phyloP scores from a whole-genome alignment of 2,329 filamentous ascomycete genomes.

The Domatiomyces catenatus region DNA sequence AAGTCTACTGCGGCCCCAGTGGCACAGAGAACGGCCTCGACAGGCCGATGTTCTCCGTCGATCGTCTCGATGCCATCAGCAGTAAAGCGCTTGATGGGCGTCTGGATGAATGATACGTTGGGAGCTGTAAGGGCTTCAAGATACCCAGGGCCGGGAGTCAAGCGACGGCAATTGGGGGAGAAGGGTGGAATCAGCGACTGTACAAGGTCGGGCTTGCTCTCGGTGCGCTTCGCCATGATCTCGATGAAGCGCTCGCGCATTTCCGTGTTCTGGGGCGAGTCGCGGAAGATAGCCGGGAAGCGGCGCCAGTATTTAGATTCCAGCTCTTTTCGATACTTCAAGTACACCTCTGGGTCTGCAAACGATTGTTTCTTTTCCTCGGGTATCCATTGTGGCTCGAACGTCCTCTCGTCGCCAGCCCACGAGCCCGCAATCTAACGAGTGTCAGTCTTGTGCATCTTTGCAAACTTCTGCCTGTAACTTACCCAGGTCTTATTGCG shows the following conservation, averaged over 20 bases:
- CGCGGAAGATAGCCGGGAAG: slow-evolving; percentile 13
- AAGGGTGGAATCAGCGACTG: slow-evolving; percentile 27
- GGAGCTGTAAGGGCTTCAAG: slow-evolving; percentile 47
- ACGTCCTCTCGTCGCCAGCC: slow-evolving; percentile 19
- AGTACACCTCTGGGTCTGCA: slow-evolving; percentile 13
- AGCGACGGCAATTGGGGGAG: slow-evolving; percentile 25
- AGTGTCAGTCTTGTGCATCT: not conserved
- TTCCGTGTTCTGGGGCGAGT: slow-evolving; percentile 8
- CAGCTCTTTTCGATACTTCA: slow-evolving; percentile 23
- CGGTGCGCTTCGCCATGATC: slow-evolving; percentile 13
- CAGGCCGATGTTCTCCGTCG: slow-evolving; percentile 12
- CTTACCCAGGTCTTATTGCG: slow-evolving; percentile 17
- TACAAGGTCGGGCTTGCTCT: slow-evolving; percentile 22
- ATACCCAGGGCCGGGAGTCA: slow-evolving; percentile 51
- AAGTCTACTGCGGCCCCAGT: slow-evolving; percentile 25
- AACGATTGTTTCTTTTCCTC: slow-evolving; percentile 16
- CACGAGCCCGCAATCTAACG: slow-evolving; percentile 19
- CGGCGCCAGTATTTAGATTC: slow-evolving; percentile 18
- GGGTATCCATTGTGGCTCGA: slow-evolving; percentile 15
- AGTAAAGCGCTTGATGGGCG: slow-evolving; percentile 43
- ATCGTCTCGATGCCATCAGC: slow-evolving; percentile 29
- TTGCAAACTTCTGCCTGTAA: not conserved
- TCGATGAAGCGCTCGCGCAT: slow-evolving; percentile 9
- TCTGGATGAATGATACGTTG: slow-evolving; percentile 47
- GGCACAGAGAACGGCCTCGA: slow-evolving; percentile 22